Base-by-base conservation (phyloP, 2,329 filamentous ascomycete genomes). In the Davidsoniella virescens region DNA sequence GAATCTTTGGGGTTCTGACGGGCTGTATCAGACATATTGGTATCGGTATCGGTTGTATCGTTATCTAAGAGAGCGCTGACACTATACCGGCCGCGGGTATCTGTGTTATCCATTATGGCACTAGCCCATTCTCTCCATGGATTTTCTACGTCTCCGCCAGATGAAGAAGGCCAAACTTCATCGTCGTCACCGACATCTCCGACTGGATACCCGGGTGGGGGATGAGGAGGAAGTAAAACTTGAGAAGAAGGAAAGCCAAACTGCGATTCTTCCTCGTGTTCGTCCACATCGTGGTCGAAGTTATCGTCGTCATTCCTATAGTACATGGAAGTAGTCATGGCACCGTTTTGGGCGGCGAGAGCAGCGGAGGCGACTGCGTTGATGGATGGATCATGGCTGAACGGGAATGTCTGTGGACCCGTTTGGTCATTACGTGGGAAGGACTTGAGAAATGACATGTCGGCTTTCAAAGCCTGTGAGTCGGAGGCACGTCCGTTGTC, bases 41-140 rank as follows among this genome's bases (percentile, higher is more conserved):
- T 39, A 17, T 47, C 17, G 10, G n/a, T 40, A 16, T 47, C 17
- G 10, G n/a, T 33, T 9, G 12, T 43, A 26, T 51, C 23, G 6
- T 29, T n/a, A 38, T 23, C 41, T 3, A 29, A 12, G n/a, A 40
- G 20, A 5, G 26, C 39, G 23, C 33, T 52, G 7, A 52, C 18
- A 6, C 23, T 37, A 23, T 39, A 43, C 7, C 40, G 17, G 12
- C 36, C 29, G 5, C 29, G 29, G 9, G 9, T 42, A 16, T 41
- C 26, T 8, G 26, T 41, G 14, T 52, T 44, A 25, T 50, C 51
- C 2, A 50, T 26, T 4, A 52, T 40, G 2, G 47, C 51, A 5
- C 37, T 42, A 12, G 51, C 38, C 51, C 51, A 52, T 14, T 52
- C 51, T n/a, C 42, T 29, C 47, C 51, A 52, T 3, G 36, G 40